These are phyloP conservation scores for Phytophthora podocarpi DNA, from an alignment of 352 stramenopile genomes.

Conservation along the genomic window DNA sequence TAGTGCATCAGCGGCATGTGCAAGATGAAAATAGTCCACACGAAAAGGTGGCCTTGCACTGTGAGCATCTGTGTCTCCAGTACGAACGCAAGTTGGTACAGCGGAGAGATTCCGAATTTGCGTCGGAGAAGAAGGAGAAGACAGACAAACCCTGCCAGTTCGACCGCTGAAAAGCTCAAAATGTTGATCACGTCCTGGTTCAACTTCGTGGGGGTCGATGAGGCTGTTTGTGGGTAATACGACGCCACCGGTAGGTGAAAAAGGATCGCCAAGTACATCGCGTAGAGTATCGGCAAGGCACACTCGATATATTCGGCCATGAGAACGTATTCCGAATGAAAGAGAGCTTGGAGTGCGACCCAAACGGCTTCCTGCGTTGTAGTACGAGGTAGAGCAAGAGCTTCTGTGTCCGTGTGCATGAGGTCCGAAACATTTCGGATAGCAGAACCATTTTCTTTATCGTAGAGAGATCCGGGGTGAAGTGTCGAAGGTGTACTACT, in stretches of 20 bases:
- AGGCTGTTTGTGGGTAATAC: constrained; percentile 32
- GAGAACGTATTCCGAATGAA: constrained; percentile 34
- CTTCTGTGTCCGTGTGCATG: background rate
- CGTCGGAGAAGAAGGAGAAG: constrained; percentile 17
- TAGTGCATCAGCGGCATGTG: constrained; percentile 28
- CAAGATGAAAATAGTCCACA: constrained; percentile 27
- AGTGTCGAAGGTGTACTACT: background rate
- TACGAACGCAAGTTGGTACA: constrained; percentile 29
- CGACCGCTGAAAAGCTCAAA: constrained; percentile 19
- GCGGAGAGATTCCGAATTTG: constrained; percentile 28
- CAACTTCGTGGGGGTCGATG: constrained; percentile 10
- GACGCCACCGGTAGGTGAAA: constrained; percentile 27
- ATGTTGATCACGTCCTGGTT: constrained; percentile 14
- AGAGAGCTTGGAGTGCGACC: constrained; percentile 28
- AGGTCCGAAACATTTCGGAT: too few species aligned
- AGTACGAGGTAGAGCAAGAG: background rate
- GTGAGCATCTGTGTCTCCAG: constrained; percentile 21
- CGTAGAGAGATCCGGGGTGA: too few species aligned
- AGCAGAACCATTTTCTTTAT: background rate
- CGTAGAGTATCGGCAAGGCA: constrained; percentile 30
- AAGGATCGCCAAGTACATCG: constrained; percentile 25
- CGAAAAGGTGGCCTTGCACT: constrained; percentile 20
- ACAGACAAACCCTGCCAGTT: constrained; percentile 19
- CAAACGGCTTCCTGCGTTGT: constrained; percentile 1
- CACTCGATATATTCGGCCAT: constrained; percentile 41